phyloP scores from a whole-genome alignment of 208 protist species.

The Wallacemonas sp. region DNA sequence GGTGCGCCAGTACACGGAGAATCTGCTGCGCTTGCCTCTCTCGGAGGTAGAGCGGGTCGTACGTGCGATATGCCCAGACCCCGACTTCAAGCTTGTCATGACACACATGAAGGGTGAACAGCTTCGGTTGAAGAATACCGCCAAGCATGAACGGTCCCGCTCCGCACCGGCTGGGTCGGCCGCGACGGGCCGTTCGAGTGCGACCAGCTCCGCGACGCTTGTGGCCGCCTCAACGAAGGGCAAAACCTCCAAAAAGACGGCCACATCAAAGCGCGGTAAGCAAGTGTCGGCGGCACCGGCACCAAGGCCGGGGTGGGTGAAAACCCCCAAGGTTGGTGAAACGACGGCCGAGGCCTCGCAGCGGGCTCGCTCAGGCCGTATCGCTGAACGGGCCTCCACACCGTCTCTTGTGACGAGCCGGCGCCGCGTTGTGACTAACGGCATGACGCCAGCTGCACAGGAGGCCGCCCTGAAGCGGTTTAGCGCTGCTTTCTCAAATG shows the following conservation, averaged over 20 bases:
- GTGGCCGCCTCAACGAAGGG: background rate
- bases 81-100: conserved; percentile 35
- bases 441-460: conserved; percentile 3
- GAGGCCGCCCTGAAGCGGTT: conserved; percentile 26
- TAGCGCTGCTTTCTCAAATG: conserved; percentile 24
- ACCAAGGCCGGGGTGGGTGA: background rate
- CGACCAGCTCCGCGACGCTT: background rate
- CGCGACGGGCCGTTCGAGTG: conserved; percentile 5
- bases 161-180: background rate
- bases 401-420: background rate
- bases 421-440: background rate
- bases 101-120: conserved; percentile 36
- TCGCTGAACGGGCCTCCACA: background rate
- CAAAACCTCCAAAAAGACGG: background rate
- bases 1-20: conserved; percentile 30
- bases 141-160: conserved; percentile 4
- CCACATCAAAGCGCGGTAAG: background rate
- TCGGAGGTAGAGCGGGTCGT: conserved; percentile 48
- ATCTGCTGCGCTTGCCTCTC: conserved; percentile 34
- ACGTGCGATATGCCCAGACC: conserved; percentile 16
- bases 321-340: conserved; percentile 9
- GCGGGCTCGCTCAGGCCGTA: background rate
- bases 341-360: conserved; percentile 6
- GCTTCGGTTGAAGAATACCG: conserved; percentile 3
- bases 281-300: background rate